Evolutionary conservation across 1,284 basidiomycete genomes (phyloP), one percentile per base, ranked within the genome.

Genomic region (Microbotryomycetes sp.): DNA sequence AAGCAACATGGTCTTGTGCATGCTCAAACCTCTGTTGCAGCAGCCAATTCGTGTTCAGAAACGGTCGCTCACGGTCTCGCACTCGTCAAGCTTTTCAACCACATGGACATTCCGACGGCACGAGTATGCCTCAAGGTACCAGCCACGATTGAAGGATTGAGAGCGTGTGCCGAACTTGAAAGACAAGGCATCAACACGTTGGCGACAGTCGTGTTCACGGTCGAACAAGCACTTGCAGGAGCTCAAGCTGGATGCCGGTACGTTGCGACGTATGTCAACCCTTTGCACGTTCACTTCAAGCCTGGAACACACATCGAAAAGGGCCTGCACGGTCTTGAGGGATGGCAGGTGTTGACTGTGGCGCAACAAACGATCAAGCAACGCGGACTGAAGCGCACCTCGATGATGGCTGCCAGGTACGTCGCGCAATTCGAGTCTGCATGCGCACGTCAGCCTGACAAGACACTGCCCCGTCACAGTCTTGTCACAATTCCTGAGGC

Each of bases 81-180:
- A 6, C 63, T 71, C 30, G 66, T 69, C 19, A 47, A 59, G 9
- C 32, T 72, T 15, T 71, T 67, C 46, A 56, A 60, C 3, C 49
- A 59, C 16, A 49, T 54, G 9, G 64, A 58, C 5, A 50, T 71
- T 30, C 64, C 66, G 6, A 42, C 28, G 22, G 61, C 60, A 5
- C 68, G 74, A 4, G 70, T 74, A 56, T 74, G 73, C 65, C 73
- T 76, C 69, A 76, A 76, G 66, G 73, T 76, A 54, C 74, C 74
- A 25, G 61, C 70, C 23, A 76, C 74, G 3, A 59, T 68, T 4
- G 67, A 71, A 19, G 74, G 73, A 14, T 69, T 76, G 45, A 63
- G 66, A 14, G 74, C 74, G 5, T 71, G 70, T 49, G 29, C 45
- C n/a, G 59, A 62, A 14, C 62, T 73, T 2, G 58, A 61, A 30